A percentile compares a stretch with the other conserved stretches of the same genome.
These are phyloP conservation scores for Lenwebbia sp. DNA, from an alignment of 345 rosid genomes.

Conservation along the genomic window DNA sequence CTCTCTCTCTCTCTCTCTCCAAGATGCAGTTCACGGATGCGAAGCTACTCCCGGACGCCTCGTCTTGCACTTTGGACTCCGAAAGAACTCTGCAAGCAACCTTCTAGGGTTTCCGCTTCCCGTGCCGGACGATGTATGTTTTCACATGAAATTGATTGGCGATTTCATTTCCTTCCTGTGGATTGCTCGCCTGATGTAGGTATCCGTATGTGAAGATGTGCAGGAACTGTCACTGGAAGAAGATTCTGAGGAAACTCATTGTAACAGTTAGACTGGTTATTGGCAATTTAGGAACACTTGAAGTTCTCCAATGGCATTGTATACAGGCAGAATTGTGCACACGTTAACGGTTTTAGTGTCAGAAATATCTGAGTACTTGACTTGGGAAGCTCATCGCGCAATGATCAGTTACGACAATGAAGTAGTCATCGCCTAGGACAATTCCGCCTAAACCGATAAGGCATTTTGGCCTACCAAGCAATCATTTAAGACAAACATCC, in stretches of 20 bases:
- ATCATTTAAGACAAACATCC: too few species aligned
- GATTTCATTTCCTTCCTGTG: background rate
- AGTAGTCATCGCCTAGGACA: too few species aligned
- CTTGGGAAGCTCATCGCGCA: too few species aligned
- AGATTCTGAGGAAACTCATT: background rate
- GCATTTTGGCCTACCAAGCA: too few species aligned
- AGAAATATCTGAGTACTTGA: too few species aligned
- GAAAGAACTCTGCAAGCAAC: background rate
- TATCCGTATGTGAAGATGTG: conserved; percentile 87
- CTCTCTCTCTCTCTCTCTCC: too few species aligned
- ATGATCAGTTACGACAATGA: too few species aligned
- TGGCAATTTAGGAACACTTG: background rate
- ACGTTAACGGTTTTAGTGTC: too few species aligned
- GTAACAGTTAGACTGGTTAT: background rate
- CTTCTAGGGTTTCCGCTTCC: background rate
- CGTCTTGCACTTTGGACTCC: background rate
- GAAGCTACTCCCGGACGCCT: background rate
- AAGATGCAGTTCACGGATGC: background rate
- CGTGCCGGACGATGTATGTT: background rate
- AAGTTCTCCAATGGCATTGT: background rate
- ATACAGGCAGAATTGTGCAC: too few species aligned
- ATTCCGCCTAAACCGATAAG: too few species aligned
- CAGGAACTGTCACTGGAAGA: too few species aligned
- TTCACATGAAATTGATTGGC: background rate
- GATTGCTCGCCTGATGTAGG: too few species aligned